Conservation (phyloP, 2,329 filamentous ascomycete genomes). For the Saccharata proteae region DNA sequence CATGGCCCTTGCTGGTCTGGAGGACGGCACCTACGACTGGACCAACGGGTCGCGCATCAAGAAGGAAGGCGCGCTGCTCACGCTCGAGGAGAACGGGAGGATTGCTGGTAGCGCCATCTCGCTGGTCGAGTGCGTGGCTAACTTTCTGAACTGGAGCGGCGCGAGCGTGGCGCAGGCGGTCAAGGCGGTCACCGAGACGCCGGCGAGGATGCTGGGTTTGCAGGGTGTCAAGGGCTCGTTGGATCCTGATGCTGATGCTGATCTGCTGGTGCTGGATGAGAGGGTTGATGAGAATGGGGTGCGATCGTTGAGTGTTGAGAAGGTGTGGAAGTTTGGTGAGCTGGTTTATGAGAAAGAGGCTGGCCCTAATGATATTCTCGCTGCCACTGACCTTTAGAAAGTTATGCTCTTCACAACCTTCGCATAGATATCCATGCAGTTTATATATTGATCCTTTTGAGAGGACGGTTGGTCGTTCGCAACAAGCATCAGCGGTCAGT, state of each 20-base stretch:
- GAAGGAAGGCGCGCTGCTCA: constrained; percentile 60
- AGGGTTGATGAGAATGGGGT: constrained; percentile 30
- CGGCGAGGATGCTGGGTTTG: constrained; percentile 63
- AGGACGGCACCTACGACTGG: constrained; percentile 77
- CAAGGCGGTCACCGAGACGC: constrained; percentile 62
- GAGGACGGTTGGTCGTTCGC: too few relatives aligned
- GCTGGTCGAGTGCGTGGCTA: constrained; percentile 71
- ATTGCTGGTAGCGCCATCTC: constrained; percentile 48
- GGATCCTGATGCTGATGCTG: constrained; percentile 34
- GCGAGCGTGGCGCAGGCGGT: constrained; percentile 56
- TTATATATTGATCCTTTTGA: too few relatives aligned
- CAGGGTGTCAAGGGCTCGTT: constrained; percentile 51
- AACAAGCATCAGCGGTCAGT: too few relatives aligned
- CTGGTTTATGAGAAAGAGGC: too few relatives aligned
- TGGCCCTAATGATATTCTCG: too few relatives aligned
- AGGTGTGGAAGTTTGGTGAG: constrained; percentile 68
- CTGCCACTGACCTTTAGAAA: too few relatives aligned
- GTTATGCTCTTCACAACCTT: too few relatives aligned
- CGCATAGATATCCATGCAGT: too few relatives aligned
- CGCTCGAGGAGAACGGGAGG: constrained; percentile 61
- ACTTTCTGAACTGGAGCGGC: constrained; percentile 66
- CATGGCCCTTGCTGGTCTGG: constrained; percentile 75
- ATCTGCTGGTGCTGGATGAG: constrained; percentile 55
- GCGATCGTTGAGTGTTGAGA: constrained; percentile 50
- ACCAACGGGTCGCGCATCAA: constrained; percentile 58